Conservation (phyloP, 2,329 filamentous ascomycete genomes). For the Nigrograna mackinnonii region DNA sequence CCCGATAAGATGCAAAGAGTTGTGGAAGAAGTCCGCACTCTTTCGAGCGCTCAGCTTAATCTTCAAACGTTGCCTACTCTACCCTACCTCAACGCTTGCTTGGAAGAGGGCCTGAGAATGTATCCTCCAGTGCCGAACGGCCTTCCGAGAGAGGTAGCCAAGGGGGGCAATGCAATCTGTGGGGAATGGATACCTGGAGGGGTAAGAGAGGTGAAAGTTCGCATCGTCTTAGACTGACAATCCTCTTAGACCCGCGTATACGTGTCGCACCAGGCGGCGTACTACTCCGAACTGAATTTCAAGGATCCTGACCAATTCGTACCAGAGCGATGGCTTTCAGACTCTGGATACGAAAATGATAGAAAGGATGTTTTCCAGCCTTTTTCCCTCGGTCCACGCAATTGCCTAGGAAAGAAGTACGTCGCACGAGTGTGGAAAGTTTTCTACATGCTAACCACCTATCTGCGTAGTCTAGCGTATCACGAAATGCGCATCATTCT, state of each 20-base stretch:
- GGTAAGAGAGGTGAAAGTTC: constrained; percentile 7
- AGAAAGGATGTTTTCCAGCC: constrained; percentile 17
- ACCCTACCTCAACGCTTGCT: constrained; percentile 50
- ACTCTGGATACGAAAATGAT: constrained; percentile 13
- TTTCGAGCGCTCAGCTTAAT: constrained; percentile 24
- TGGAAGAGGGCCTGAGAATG: constrained; percentile 49
- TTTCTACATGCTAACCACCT: too few species aligned
- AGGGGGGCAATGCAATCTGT: constrained; percentile 31
- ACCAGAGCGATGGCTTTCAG: constrained; percentile 33
- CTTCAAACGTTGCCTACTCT: constrained; percentile 25
- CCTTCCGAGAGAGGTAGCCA: constrained; percentile 30
- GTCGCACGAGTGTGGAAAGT: too few species aligned
- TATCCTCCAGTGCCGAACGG: constrained; percentile 31
- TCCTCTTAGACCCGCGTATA: constrained; percentile 13
- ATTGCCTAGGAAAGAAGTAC: constrained; percentile 32
- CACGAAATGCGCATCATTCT: constrained; percentile 33
- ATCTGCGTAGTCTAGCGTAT: constrained; percentile 37
- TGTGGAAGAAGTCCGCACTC: constrained; percentile 15
- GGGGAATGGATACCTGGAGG: constrained; percentile 32
- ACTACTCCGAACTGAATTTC: constrained; percentile 21
- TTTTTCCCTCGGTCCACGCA: constrained; percentile 20
- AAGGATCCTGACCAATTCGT: constrained; percentile 18
- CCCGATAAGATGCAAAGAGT: constrained; percentile 11
- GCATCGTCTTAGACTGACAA: constrained; percentile 6
- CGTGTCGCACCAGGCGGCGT: constrained; percentile 18